phyloP scores from a whole-genome alignment of 2,329 filamentous ascomycete genomes.

The Mycosphaerella sp. region DNA sequence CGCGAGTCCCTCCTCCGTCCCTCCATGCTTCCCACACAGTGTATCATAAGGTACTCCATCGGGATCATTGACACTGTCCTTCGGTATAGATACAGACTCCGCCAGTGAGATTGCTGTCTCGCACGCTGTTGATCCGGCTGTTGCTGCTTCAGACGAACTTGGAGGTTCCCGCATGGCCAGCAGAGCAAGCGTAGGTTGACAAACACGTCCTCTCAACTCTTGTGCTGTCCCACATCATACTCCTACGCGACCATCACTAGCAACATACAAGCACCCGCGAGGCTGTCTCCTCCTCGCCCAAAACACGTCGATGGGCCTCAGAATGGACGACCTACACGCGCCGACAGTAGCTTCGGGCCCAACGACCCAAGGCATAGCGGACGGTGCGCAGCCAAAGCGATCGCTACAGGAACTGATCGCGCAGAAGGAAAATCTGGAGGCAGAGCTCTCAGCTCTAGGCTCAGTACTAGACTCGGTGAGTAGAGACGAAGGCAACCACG shows the following conservation, averaged over 20 bases:
- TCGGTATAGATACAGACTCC: no score
- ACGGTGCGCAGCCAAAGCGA: conserved; percentile 49
- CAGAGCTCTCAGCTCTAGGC: conserved; percentile 77
- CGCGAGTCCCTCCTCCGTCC: no score
- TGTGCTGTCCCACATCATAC: neutral
- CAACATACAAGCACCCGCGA: neutral
- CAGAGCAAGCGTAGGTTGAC: conserved; percentile 3
- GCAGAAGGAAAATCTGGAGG: conserved; percentile 79
- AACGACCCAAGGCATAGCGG: conserved; percentile 39
- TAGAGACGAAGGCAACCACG: conserved; percentile 7
- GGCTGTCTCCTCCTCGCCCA: neutral
- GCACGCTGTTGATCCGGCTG: neutral
- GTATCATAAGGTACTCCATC: no score
- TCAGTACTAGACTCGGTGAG: conserved; percentile 81
- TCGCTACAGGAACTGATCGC: conserved; percentile 73
- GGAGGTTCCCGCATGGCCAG: neutral
- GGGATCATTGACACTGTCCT: no score
- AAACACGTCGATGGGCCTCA: conserved; percentile 43
- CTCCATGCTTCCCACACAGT: no score
- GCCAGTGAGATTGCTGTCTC: neutral
- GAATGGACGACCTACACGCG: conserved; percentile 60
- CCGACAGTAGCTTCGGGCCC: conserved; percentile 74
- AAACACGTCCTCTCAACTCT: conserved; percentile 4
- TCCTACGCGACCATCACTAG: neutral
- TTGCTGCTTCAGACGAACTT: neutral